Conservation (phyloP, 495 filamentous ascomycete species). For the Podospora anserina region DNA sequence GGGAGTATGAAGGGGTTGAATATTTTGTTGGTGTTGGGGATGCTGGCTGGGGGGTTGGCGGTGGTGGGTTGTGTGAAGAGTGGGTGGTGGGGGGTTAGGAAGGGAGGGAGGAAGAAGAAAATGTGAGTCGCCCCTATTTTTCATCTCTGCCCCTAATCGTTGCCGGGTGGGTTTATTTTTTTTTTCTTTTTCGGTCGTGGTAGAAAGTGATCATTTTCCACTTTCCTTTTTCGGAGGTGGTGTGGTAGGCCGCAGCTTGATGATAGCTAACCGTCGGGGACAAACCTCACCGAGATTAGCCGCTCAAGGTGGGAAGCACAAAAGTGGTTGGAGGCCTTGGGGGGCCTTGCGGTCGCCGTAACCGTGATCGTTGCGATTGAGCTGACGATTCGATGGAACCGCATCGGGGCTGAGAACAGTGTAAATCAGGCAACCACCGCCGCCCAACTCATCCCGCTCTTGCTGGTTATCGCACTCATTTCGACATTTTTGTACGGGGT, state of each 20-base stretch:
- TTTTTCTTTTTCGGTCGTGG: not conserved
- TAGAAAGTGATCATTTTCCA: not conserved
- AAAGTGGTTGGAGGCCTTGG: slow-evolving; percentile 26
- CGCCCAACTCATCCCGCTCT: slow-evolving; percentile 39
- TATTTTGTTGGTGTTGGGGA: slow-evolving; percentile 22
- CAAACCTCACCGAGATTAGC: not conserved
- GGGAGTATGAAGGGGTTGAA: slow-evolving; percentile 27
- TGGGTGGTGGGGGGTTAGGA: not conserved
- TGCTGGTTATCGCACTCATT: slow-evolving; percentile 26
- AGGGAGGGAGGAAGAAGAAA: not conserved
- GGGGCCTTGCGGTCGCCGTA: slow-evolving; percentile 29
- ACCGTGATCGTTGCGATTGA: slow-evolving; percentile 37
- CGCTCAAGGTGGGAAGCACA: slow-evolving; percentile 7
- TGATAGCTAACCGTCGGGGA: not conserved
- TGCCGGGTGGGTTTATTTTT: not conserved
- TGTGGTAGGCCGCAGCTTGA: not conserved
- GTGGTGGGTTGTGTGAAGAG: slow-evolving; percentile 6
- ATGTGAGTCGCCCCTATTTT: slow-evolving; percentile 3
- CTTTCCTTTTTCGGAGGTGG: not conserved
- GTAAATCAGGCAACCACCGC: slow-evolving; percentile 28
- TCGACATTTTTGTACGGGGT: slow-evolving; percentile 14
- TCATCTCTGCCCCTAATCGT: not conserved
- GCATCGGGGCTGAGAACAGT: slow-evolving; percentile 13
- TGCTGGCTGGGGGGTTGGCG: slow-evolving; percentile 14
- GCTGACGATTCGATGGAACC: slow-evolving; percentile 42